Base-by-base conservation (phyloP, 768 basidiomycete genomes). In the Phylloporus rhodoxanthus region DNA sequence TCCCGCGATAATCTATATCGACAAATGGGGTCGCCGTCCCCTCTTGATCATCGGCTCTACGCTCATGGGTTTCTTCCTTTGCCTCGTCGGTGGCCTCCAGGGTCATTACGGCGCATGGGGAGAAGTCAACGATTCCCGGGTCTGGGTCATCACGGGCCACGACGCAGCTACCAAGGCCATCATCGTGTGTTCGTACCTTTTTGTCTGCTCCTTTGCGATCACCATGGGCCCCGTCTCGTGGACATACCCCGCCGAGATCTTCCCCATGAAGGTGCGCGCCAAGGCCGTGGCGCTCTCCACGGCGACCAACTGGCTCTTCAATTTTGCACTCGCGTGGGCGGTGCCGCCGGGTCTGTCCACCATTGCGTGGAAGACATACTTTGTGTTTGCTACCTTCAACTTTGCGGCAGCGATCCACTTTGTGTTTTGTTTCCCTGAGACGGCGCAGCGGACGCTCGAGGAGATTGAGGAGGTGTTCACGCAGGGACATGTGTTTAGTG, bases 371-470 rank as follows among this genome's bases (percentile, higher is more conserved):
- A 84, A 79, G 68, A 87, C 77, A 2, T 88, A 87, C 68, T 86
- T 86, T 67, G 80, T 87, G 64, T 87, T 88, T 61, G 85, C 82
- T 8, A 68, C 84, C 9, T 87, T 87, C 78, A 85, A 86, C 72
- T 80, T 84, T 51, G 79, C 81, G 1, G 82, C 80, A 1, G 82
- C 76, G 63, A 68, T 87, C 45, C 85, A 87, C 57, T 72, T 88
- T 51, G 71, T 84, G 60, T 87, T 89, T 76, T 83, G 84, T 75
- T 89, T 79, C 75, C 87, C 86, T 11, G 87, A 89, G 67, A 87
- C 85, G 3, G 80, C 81, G 13, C 80, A 81, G 4, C 75, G 84
- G 0, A 78, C 83, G 3, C 76, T 90, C 8, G 87, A 90, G 66
- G 87, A 90, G 65, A 75, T 89, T 36, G 87, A 90, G 61, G 86